Evolutionary conservation across 495 filamentous ascomycete species (phyloP).

Genomic region (Pyrenopolyporus hunteri): DNA sequence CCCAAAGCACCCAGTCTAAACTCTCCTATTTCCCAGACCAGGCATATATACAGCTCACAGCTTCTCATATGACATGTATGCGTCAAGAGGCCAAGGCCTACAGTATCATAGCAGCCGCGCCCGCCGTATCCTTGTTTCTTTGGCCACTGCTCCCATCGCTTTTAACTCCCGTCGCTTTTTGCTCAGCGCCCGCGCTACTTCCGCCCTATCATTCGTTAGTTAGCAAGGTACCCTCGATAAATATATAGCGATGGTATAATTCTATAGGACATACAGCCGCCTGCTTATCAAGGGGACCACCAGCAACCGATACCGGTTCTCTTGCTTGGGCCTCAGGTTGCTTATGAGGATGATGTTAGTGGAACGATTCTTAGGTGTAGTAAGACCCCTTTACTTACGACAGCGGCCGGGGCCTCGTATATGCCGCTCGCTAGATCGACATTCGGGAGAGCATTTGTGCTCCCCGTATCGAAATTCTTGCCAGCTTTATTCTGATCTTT

Average conservation of each 20-base stretch:
- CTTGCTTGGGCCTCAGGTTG: conserved; percentile 9
- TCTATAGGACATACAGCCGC: neutral
- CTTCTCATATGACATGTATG: neutral
- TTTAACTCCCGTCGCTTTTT: neutral
- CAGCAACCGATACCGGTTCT: neutral
- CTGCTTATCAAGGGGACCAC: conserved; percentile 11
- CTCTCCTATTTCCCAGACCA: neutral
- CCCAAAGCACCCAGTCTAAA: neutral
- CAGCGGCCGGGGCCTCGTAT: conserved; percentile 13
- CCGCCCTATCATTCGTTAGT: neutral
- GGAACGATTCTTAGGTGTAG: neutral
- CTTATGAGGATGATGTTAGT: neutral
- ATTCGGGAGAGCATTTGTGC: conserved; percentile 13
- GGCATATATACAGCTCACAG: neutral
- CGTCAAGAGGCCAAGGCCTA: neutral
- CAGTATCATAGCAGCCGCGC: conserved; percentile 19
- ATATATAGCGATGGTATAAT: neutral
- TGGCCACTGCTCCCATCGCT: neutral
- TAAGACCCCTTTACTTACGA: conserved; percentile 2
- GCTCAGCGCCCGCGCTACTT: neutral
- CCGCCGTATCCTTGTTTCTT: conserved; percentile 19
- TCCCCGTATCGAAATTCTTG: conserved; percentile 18
- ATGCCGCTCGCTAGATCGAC: conserved; percentile 19
- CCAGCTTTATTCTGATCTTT: conserved; percentile 20
- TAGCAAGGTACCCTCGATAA: neutral